Evolutionary conservation across 305 asterid genomes (phyloP).

Genomic region (Withania somnifera): DNA sequence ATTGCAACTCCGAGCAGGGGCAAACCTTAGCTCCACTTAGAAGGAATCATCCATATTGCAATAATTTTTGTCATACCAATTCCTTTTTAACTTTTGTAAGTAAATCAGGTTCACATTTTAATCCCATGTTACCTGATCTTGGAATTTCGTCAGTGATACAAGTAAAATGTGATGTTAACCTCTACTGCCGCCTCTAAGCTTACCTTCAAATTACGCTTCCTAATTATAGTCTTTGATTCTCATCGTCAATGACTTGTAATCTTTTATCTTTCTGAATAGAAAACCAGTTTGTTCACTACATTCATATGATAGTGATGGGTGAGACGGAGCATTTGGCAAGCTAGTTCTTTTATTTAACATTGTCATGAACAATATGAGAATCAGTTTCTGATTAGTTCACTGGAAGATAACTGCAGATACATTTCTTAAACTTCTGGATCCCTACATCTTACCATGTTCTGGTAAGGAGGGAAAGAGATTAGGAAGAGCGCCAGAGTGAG

Average conservation of each 20-base stretch:
- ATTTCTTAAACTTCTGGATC: not conserved
- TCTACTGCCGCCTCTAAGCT: not conserved
- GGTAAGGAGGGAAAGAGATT: not conserved
- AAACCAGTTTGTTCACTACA: not conserved
- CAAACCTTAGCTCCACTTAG: not conserved
- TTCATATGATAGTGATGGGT: not conserved
- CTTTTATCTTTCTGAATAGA: not conserved
- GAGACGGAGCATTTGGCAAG: not conserved
- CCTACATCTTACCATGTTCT: not conserved
- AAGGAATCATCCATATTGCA: not conserved
- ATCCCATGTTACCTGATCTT: conserved; percentile 5
- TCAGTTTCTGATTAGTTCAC: not conserved
- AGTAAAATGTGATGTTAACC: not conserved
- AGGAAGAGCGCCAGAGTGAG: not conserved
- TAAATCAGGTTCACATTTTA: conserved; percentile 10
- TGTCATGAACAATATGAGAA: not conserved
- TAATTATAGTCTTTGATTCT: not conserved
- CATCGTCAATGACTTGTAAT: not conserved
- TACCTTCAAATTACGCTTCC: not conserved
- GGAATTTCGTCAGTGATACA: conserved; percentile 1
- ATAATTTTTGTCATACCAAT: not conserved
- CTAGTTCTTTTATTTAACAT: not conserved
- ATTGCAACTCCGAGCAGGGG: conserved; percentile 65
- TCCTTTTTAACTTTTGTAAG: conserved; percentile 10
- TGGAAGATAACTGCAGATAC: not conserved